Percentiles rank a stretch among this genome's conserved stretches.
phyloP scores from a whole-genome alignment of 2,329 filamentous ascomycete species.

The Thermothelomyces thermophilus region DNA sequence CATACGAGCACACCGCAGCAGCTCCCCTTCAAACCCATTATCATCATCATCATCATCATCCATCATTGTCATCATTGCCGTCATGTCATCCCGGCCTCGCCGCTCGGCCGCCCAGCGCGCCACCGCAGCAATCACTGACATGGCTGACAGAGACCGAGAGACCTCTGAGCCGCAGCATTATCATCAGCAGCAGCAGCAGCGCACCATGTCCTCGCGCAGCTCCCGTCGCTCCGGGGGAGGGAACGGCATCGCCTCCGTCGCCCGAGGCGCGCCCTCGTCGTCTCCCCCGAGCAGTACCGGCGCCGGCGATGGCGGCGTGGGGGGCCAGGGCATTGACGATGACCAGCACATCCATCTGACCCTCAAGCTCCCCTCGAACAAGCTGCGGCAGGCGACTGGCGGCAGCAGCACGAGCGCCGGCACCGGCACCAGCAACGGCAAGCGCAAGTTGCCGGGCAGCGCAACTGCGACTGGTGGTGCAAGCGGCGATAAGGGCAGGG shows the following conservation, averaged over 20 bases:
- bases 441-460: constrained; percentile 26
- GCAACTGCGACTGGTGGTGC: constrained; percentile 21
- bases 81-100: constrained; percentile 40
- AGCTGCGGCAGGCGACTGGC: constrained; percentile 45
- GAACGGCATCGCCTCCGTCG: constrained; percentile 34
- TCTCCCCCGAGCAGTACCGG: constrained; percentile 31
- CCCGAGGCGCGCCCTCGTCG: constrained; percentile 37
- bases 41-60: background rate
- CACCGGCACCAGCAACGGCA: constrained; percentile 29
- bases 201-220: constrained; percentile 42
- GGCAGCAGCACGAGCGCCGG: too few relatives aligned
- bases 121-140: constrained; percentile 42
- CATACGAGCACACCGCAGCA: background rate
- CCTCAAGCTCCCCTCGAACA: constrained; percentile 47
- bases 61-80: background rate
- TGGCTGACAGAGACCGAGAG: constrained; percentile 42
- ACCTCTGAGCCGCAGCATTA: background rate
- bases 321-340: too few relatives aligned
- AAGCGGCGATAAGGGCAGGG: constrained; percentile 30
- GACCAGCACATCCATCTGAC: constrained; percentile 44
- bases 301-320: constrained; percentile 26
- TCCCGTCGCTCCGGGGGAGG: constrained; percentile 40
- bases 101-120: constrained; percentile 42
- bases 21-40: background rate
- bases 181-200: constrained; percentile 20